Conservation (phyloP, 1,284 basidiomycete genomes). For the Microbotryum lychnidis-dioicae region DNA sequence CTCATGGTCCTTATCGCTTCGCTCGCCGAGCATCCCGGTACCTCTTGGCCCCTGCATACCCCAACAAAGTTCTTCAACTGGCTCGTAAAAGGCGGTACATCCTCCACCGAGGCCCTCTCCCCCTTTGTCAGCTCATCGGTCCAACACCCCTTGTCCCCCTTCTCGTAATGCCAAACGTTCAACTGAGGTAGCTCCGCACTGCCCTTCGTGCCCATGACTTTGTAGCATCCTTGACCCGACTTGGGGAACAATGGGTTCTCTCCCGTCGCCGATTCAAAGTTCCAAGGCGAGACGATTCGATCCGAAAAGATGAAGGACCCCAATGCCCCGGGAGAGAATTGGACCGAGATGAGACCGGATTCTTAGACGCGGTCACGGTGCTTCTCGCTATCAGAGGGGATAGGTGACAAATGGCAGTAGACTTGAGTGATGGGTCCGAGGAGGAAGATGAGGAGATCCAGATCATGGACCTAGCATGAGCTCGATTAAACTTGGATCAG, state of each 20-base stretch:
- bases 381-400: constrained; percentile 2
- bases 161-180: constrained; percentile 13
- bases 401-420: constrained; percentile 9
- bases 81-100: constrained; percentile 26
- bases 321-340: constrained; percentile 25
- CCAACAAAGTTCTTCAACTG: constrained; percentile 29
- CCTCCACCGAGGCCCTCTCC: constrained; percentile 1
- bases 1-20: constrained; percentile 10
- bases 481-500: no score
- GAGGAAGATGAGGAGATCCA: constrained; percentile 23
- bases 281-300: constrained; percentile 25
- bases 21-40: constrained; percentile 10
- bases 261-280: constrained; percentile 30
- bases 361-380: constrained; percentile 28
- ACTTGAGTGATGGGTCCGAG: constrained; percentile 19
- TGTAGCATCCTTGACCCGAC: constrained; percentile 21
- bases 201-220: constrained; percentile 27
- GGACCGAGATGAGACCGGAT: constrained; percentile 27
- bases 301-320: constrained; percentile 33
- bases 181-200: constrained; percentile 26
- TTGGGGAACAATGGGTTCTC: constrained; percentile 30
- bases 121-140: constrained; percentile 15
- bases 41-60: constrained; percentile 16
- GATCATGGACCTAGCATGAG: constrained; percentile 14
- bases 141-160: constrained; percentile 1